Percentiles rank a stretch among this genome's conserved stretches.
Evolutionary conservation across 2,329 filamentous ascomycete species (phyloP).

Genomic region (Xylariaceae sp.): DNA sequence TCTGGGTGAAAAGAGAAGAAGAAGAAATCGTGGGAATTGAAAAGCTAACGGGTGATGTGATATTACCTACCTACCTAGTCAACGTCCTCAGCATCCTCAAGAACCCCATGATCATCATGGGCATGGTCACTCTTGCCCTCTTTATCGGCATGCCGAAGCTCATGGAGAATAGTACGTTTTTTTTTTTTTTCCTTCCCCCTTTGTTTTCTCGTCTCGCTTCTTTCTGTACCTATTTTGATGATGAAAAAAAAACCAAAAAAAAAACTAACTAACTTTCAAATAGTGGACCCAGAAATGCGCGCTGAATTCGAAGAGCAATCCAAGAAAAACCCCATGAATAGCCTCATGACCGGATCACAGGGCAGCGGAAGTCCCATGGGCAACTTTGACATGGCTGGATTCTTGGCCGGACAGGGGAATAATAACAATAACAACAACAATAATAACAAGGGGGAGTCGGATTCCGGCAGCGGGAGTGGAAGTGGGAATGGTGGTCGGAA

Average conservation of each 20-base stretch:
- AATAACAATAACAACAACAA: no score
- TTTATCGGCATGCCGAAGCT: conserved; percentile 93
- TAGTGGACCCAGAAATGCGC: conserved; percentile 95
- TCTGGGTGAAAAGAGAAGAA: neutral
- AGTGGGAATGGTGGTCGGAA: conserved; percentile 38
- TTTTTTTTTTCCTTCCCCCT: conserved; percentile 21
- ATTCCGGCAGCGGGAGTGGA: conserved; percentile 31
- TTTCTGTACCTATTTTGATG: neutral
- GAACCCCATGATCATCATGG: conserved; percentile 96
- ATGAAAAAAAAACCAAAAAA: neutral
- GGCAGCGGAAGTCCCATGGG: conserved; percentile 28
- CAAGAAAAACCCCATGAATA: conserved; percentile 57
- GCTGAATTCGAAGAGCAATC: conserved; percentile 90
- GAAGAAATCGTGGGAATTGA: neutral
- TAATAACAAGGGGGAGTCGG: conserved; percentile 17
- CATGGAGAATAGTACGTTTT: conserved; percentile 81
- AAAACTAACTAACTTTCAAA: conserved; percentile 9
- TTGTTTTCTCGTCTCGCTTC: neutral
- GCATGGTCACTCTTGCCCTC: conserved; percentile 71
- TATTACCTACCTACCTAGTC: conserved; percentile 42
- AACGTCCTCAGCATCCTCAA: conserved; percentile 77
- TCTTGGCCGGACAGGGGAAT: conserved; percentile 51
- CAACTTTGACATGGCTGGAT: conserved; percentile 58
- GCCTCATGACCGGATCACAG: conserved; percentile 21
- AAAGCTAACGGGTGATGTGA: conserved; percentile 6